Percentiles rank a stretch among this genome's conserved stretches.
These are phyloP conservation scores for Rauvolfia tetraphylla DNA, from an alignment of 257 asterid genomes.

Conservation along the genomic window DNA sequence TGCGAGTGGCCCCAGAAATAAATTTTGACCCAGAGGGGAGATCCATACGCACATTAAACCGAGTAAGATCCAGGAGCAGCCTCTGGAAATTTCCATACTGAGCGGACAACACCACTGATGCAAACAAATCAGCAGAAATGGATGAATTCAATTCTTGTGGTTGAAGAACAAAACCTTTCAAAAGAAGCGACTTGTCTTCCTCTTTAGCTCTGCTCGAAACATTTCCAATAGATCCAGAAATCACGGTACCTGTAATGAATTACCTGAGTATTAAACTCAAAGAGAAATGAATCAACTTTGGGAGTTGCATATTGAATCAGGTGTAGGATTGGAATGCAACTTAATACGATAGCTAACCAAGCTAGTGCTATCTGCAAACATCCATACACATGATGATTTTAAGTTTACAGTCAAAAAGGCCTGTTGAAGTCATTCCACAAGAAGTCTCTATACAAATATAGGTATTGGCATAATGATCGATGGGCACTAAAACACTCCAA, in stretches of 20 bases:
- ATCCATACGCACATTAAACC: constrained; percentile 51
- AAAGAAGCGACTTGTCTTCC: constrained; percentile 22
- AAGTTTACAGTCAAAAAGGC: not conserved
- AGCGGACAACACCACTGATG: constrained; percentile 52
- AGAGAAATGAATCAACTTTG: not conserved
- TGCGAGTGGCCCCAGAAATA: constrained; percentile 42
- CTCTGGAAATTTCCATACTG: constrained; percentile 77
- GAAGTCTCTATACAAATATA: not conserved
- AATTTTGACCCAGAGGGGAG: constrained; percentile 64
- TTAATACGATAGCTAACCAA: not conserved
- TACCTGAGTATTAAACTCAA: constrained; percentile 1
- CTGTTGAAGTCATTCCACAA: not conserved
- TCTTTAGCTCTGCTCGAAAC: constrained; percentile 35
- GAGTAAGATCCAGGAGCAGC: constrained; percentile 58
- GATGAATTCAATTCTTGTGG: constrained; percentile 45
- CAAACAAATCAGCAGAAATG: constrained; percentile 59
- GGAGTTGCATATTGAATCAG: not conserved
- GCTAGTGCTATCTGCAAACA: not conserved
- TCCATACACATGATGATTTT: not conserved
- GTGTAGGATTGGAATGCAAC: not conserved
- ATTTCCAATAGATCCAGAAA: constrained; percentile 54
- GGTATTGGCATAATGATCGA: not conserved
- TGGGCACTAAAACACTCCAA: not conserved
- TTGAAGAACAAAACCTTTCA: constrained; percentile 27
- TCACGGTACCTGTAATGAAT: constrained; percentile 48